Base-by-base conservation (phyloP, 306 rosid species). In the Dryas octopetala region DNA sequence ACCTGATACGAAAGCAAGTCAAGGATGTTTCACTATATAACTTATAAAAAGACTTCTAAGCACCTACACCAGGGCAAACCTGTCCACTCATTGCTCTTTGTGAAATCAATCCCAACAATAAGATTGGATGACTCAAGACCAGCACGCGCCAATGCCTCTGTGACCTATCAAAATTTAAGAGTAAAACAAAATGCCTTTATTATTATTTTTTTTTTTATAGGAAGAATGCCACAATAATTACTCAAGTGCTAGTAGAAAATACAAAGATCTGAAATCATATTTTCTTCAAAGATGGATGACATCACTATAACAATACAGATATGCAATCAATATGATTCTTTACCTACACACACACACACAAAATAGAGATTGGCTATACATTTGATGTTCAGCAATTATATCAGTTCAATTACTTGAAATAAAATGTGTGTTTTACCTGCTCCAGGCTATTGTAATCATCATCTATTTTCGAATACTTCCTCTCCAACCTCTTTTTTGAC, bases 21-120 rank as follows among this genome's bases (percentile, higher is more conserved):
- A 72, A 76, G 70, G 71, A 73, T 49, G 69, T 75, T 73, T 52
- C 32, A 74, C 58, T 54, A 26, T 54, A 26, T 57, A 77, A 61
- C 45, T 55, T 14, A 44, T 15, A 48, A 62, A 51, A 48, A 38
- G 50, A 59, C 63, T 54, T 12, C 16, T 57, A 40, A 6, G 76
- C 70, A 76, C 14, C 70, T 26, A 66, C 59, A 77, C 15, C 69
- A 80, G 78, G 77, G 66, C 79, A 77, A 77, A 94, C 98, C 99
- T 89, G 99, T 92, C 99, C 99, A 96, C 81, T 96, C 99, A 75
- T 96, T 96, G 90, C 99, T 96, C 91, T 96, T 92, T 8, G 99
- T 96, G 83, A 92, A 96, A 83, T 96, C 99, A 76, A 96, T 89
- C 60, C 99, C 99, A 19, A 96, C 98, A 74, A 96, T 88, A 48